Base-by-base conservation (phyloP, 495 filamentous ascomycete species). In the Podospora appendiculata region DNA sequence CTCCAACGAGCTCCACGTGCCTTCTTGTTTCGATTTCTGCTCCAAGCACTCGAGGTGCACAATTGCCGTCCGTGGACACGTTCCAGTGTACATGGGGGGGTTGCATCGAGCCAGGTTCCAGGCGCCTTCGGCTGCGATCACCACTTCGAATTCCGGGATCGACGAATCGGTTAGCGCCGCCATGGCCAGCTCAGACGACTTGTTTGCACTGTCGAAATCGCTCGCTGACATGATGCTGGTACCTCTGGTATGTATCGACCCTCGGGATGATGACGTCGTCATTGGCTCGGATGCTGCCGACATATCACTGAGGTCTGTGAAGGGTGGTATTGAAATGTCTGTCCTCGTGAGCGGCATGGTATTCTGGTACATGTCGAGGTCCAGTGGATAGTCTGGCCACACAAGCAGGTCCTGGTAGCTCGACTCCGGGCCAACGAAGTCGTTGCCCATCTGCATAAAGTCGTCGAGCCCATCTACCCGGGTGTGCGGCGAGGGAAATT, bases 71-170 rank as follows among this genome's bases (percentile, higher is more conserved):
- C 70, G 71, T 3, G 77, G 79, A 52, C 81, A 83, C 8, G 68
- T 64, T 46, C 63, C 70, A 3, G 79, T 76, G 42, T 70, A 73
- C 50, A 72, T 59, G 6, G 70, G 68, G 5, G 70, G 75, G 48
- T 77, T 81, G 66, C 81, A 84, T 9, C 78, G 71, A 38, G 79
- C 81, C 25, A 79, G 56, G 40, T 75, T 75, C 82, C 81, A 85
- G 6, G 68, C 72, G 10, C 71, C 73, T 41, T 80, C 76, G 6
- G 79, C 76, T 1, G 70, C 74, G 25, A 79, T 69, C 47, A 80
- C 74, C 12, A 70, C 71, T 25, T 74, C 71, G 32, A 77, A 70
- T 54, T 81, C 79, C 10, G 71, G 66, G 19, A 75, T 69, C 36
- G 58, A 58, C 17, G 51, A 52, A 41, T 68, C 64, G 3, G 53